phyloP scores from a whole-genome alignment of 352 stramenopile species.

The Phytophthora europaea region DNA sequence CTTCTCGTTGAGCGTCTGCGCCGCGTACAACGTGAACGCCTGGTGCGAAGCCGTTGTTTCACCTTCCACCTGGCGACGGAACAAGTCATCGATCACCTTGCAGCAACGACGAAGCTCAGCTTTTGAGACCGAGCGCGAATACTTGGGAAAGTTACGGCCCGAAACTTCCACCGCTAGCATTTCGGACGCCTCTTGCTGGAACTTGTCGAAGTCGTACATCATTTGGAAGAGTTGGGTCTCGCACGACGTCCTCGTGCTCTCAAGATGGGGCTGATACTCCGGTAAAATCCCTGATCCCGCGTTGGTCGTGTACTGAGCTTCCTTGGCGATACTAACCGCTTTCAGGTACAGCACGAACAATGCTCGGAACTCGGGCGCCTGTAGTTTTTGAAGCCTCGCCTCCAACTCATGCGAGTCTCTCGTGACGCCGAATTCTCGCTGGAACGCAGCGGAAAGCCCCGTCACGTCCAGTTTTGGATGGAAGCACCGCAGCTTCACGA shows the following conservation, averaged over 20 bases:
- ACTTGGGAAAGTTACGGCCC: conserved; percentile 73
- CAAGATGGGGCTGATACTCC: conserved; percentile 60
- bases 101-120: conserved; percentile 59
- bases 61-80: conserved; percentile 34
- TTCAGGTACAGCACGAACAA: conserved; percentile 70
- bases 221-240: conserved; percentile 74
- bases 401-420: conserved; percentile 51
- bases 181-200: conserved; percentile 50
- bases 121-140: conserved; percentile 61
- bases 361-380: conserved; percentile 43
- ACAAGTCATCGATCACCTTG: conserved; percentile 64
- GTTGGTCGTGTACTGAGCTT: conserved; percentile 41
- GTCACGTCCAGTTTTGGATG: conserved; percentile 48
- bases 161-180: conserved; percentile 65
- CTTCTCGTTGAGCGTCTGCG: conserved; percentile 52
- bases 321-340: conserved; percentile 46
- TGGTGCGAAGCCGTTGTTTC: conserved; percentile 48
- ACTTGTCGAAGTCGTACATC: conserved; percentile 75
- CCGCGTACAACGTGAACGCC: conserved; percentile 59
- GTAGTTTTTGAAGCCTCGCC: conserved; percentile 48
- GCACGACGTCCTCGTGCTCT: conserved; percentile 60
- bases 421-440: conserved; percentile 50
- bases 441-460: conserved; percentile 54
- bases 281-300: conserved; percentile 47
- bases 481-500: conserved; percentile 72